A percentile compares a stretch with the other conserved stretches of the same genome.
phyloP scores from a whole-genome alignment of 176 grass and related monocot genomes.

The Aechmea fasciata region DNA sequence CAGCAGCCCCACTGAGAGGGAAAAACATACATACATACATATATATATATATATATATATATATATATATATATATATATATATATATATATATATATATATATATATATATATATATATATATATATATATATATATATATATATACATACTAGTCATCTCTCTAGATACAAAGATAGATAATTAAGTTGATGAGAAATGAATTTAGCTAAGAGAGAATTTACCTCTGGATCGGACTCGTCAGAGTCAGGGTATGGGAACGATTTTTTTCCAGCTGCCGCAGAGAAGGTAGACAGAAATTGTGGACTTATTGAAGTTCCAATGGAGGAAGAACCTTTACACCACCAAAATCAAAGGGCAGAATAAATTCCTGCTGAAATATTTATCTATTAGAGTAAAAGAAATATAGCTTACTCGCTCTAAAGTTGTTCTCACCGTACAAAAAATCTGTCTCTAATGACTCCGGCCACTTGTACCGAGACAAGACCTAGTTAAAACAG shows the following conservation, averaged over 20 bases:
- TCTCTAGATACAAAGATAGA: no score
- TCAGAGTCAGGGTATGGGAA: conserved; percentile 48
- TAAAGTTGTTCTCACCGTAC: conserved; percentile 40
- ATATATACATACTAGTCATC: no score
- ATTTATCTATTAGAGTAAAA: neutral
- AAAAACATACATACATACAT: neutral
- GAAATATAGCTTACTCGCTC: neutral
- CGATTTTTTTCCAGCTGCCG: conserved; percentile 53
- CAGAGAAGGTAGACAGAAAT: conserved; percentile 75
- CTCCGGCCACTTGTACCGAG: conserved; percentile 75
- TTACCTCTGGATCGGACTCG: conserved; percentile 86
- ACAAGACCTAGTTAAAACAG: conserved; percentile 47
- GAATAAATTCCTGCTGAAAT: conserved; percentile 9
- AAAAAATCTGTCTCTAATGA: conserved; percentile 80
- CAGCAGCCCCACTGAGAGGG: conserved; percentile 76
- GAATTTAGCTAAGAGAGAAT: neutral
- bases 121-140: neutral
- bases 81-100: no score
- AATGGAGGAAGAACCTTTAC: conserved; percentile 73
- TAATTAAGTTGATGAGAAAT: no score
- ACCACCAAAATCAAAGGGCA: conserved; percentile 14
- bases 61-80: no score
- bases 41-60: neutral
- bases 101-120: neutral
- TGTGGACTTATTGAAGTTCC: conserved; percentile 70